These are phyloP conservation scores for Blumeriella jaapii DNA, from an alignment of 2,329 filamentous ascomycete species.

Conservation along the genomic window DNA sequence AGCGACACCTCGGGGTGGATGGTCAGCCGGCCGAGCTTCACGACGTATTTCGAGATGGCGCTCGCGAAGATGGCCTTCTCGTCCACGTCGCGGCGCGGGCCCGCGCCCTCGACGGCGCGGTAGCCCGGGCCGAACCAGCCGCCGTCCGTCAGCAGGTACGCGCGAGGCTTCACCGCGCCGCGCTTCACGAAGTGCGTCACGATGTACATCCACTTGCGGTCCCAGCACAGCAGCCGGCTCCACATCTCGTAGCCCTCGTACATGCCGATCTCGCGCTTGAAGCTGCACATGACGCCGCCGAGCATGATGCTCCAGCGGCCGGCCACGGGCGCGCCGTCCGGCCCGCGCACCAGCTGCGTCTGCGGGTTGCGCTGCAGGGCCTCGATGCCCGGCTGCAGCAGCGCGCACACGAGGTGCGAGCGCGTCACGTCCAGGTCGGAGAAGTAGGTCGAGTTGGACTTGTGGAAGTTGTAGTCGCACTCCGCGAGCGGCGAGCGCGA, in stretches of 20 bases:
- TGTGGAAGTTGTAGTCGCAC: conserved; percentile 64
- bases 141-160: conserved; percentile 31
- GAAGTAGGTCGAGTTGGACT: conserved; percentile 62
- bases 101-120: conserved; percentile 29
- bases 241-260: conserved; percentile 64
- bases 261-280: conserved; percentile 61
- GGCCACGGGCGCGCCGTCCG: conserved; percentile 35
- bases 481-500: conserved; percentile 50
- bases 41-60: conserved; percentile 68
- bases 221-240: conserved; percentile 60
- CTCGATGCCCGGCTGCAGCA: conserved; percentile 49
- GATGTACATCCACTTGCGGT: conserved; percentile 72
- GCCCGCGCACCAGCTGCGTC: conserved; percentile 35
- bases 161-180: conserved; percentile 43
- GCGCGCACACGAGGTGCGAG: conserved; percentile 63
- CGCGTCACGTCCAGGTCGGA: conserved; percentile 61
- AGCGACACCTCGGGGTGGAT: conserved; percentile 72
- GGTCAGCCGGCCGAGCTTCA: conserved; percentile 72
- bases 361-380: conserved; percentile 37
- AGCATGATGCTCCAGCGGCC: conserved; percentile 52
- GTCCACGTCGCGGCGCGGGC: conserved; percentile 33
- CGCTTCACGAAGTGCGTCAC: conserved; percentile 61
- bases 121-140: conserved; percentile 31
- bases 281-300: conserved; percentile 62
- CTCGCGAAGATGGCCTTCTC: conserved; percentile 59